phyloP scores from a whole-genome alignment of 768 basidiomycete genomes.

The Termitomyces sp. region DNA sequence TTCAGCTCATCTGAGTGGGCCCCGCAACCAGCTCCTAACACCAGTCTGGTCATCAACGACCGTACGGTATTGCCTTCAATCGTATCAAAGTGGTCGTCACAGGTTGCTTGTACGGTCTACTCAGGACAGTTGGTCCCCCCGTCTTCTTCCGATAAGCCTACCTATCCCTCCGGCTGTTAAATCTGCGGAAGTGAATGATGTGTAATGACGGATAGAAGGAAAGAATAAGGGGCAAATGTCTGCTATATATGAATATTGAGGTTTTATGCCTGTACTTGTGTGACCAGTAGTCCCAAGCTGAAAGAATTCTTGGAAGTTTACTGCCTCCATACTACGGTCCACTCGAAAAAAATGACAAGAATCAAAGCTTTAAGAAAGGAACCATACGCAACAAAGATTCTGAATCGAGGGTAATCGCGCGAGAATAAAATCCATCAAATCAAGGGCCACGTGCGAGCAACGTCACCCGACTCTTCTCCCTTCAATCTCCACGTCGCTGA shows the following conservation, averaged over 20 bases:
- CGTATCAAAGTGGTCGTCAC: constrained; percentile 18
- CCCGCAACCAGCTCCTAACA: constrained; percentile 20
- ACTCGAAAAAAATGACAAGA: background rate
- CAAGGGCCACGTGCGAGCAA: constrained; percentile 17
- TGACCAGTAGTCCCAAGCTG: too few species aligned
- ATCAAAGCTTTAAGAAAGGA: too few species aligned
- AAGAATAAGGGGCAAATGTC: background rate
- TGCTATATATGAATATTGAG: background rate
- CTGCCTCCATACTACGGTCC: background rate
- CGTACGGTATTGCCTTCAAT: constrained; percentile 19
- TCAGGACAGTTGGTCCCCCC: constrained; percentile 14
- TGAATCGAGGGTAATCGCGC: too few species aligned
- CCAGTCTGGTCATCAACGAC: constrained; percentile 18
- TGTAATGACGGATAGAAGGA: background rate
- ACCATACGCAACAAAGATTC: too few species aligned
- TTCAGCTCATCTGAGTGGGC: constrained; percentile 15
- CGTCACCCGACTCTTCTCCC: background rate
- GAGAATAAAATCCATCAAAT: background rate
- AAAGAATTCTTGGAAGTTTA: background rate
- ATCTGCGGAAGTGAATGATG: background rate
- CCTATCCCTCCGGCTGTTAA: background rate
- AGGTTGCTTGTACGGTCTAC: constrained; percentile 21
- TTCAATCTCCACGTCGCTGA: background rate
- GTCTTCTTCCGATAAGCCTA: constrained; percentile 1
- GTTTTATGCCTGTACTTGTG: background rate